Percentiles rank a stretch among this genome's conserved stretches.
phyloP scores from a whole-genome alignment of 2,329 filamentous ascomycete genomes.

The Alternaria tenuissima region DNA sequence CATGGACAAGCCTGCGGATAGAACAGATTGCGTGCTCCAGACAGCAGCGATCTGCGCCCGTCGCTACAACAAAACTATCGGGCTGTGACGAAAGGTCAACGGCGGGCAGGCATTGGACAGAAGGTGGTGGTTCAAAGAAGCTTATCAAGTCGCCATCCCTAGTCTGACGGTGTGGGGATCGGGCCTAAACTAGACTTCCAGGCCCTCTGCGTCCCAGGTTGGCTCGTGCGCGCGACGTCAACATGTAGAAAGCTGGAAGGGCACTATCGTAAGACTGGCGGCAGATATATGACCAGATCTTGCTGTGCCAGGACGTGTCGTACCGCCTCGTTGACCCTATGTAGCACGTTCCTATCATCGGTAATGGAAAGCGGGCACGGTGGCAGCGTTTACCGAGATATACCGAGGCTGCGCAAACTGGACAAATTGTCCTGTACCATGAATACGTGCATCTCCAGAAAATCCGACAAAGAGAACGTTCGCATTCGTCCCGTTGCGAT shows the following conservation, averaged over 20 bases:
- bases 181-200: constrained; percentile 13
- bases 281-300: background rate
- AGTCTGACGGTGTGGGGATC: constrained; percentile 29
- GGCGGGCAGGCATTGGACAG: constrained; percentile 27
- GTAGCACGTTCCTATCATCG: background rate
- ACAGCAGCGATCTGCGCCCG: constrained; percentile 21
- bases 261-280: background rate
- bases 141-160: constrained; percentile 40
- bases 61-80: constrained; percentile 15
- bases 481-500: background rate
- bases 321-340: background rate
- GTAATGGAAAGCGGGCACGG: background rate
- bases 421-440: background rate
- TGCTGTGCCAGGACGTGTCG: background rate
- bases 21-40: constrained; percentile 33
- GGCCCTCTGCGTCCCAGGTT: constrained; percentile 13
- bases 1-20: constrained; percentile 27
- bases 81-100: constrained; percentile 10
- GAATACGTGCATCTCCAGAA: background rate
- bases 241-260: background rate
- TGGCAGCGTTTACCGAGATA: background rate
- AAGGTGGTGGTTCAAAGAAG: constrained; percentile 34
- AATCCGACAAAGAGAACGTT: background rate
- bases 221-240: constrained; percentile 19
- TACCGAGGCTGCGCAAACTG: background rate